These are phyloP conservation scores for Leccinum griseonigrum DNA, from an alignment of 1,284 basidiomycete genomes.

Conservation along the genomic window DNA sequence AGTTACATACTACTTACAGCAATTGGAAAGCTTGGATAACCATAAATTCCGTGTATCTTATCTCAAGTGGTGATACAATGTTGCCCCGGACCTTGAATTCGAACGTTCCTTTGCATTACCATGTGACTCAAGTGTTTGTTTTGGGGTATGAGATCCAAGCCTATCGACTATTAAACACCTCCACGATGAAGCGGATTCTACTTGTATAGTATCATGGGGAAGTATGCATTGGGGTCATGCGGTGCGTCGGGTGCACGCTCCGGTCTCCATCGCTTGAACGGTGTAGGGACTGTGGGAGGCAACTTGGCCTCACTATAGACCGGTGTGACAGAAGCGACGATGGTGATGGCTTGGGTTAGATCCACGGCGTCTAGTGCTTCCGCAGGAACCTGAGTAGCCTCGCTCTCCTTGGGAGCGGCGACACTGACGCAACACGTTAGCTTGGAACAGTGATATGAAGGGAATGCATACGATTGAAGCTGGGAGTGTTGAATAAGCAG, in stretches of 20 bases:
- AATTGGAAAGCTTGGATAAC: no score
- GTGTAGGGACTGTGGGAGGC: constrained; percentile 67
- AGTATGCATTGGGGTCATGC: constrained; percentile 75
- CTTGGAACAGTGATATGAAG: constrained; percentile 1
- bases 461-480: constrained; percentile 54
- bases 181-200: constrained; percentile 38
- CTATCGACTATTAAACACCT: constrained; percentile 10
- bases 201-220: constrained; percentile 81
- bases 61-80: no score
- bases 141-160: constrained; percentile 6
- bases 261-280: constrained; percentile 72
- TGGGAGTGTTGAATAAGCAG: constrained; percentile 82
- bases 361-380: constrained; percentile 46
- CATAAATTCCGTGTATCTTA: no score
- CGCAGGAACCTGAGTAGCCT: constrained; percentile 48
- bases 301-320: constrained; percentile 63
- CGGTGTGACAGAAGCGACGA: constrained; percentile 58
- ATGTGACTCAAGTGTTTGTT: background rate
- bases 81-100: background rate
- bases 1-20: no score
- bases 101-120: background rate
- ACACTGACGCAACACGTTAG: constrained; percentile 42
- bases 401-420: constrained; percentile 49
- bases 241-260: constrained; percentile 68
- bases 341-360: constrained; percentile 68